Evolutionary conservation across 164 flowering plant species (phyloP), one percentile per base, ranked within the genome.

Genomic region (Liquidambar formosana): DNA sequence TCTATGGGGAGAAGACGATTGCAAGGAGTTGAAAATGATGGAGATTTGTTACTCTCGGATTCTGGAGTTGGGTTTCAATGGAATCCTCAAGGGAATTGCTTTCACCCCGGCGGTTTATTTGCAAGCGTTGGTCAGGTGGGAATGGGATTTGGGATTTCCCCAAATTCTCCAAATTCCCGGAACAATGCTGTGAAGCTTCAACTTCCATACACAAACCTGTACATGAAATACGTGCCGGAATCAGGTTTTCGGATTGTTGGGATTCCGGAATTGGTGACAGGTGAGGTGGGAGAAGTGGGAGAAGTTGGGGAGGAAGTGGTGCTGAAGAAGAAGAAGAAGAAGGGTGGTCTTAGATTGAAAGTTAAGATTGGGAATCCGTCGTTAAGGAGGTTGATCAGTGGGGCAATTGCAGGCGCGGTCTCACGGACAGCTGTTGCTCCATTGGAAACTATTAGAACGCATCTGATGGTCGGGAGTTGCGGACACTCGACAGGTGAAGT

Each of bases 381-480:
- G 1, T 62, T 91, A 64, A 83, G 97, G 84, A 80, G 89, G 88
- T 75, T 93, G 73, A 69, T 91, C 0, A 93, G 97, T 70, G 98
- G 98, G 23, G 98, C 85, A 3, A 69, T 91, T 21, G 98, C 97
- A 0, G 98, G 98, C 10, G 94, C 89, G 1, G 76, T 93, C 0
- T 93, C 98, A 1, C 68, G 93, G 68, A 89, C 93, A 4, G 78
- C 83, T 18, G 91, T 90, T 19, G 92, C 97, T 2, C 97, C 97
- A 5, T 74, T 92, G 83, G 97, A 90, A 82, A 92, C 97, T 0
- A 88, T 92, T 59, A 80, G 93, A 82, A 92, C 97, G 0, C 97
- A 88, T 86, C 74, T 92, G 80, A 92, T 89, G 93, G 93, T 90
- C 52, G 97, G 97, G 47, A 90, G 88, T 61, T 76, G 89, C 75